Base-by-base conservation (phyloP, 2,329 filamentous ascomycete genomes). In the Dactylonectria macrodidyma region DNA sequence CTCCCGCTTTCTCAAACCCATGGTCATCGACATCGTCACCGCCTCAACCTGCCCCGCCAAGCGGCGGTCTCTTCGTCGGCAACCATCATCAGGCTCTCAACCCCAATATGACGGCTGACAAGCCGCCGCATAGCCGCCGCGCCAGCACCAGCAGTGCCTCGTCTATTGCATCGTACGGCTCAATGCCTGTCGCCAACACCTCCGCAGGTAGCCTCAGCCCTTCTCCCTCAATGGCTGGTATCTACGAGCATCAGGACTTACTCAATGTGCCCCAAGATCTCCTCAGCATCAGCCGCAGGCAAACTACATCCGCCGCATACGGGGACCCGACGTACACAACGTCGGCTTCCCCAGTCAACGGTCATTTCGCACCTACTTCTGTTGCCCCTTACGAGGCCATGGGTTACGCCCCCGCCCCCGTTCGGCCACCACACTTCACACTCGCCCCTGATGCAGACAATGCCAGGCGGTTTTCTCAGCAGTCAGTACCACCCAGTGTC, bases 1-100 rank as follows among this genome's bases (percentile, higher is more conserved):
- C 85, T 79, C 87, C 84, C 90, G 92, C 96, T 72, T 98, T 98
- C 85, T 95, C 92, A 78, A 96, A 98, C 81, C 95, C 95, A 48
- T 98, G 95, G 95, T 88, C 93, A 64, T 87, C 87, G 54, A 85
- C 90, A 36, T 81, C 86, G 12, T 80, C 85, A 24, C 76, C 83
- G 38, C 73, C 81, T 62, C 79, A 80, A 70, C 67, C 84, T 79
- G 69, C 86, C 80, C 76, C 85, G 78, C 68, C 87, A 82, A 79
- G 87, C 84, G 85, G 90, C 84, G 82, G 86, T 86, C 83, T 95
- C 87, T 88, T 91, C 86, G 78, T 86, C 79, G 86, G 80, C 84
- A 91, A 80, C 83, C n/a, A n/a, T n/a, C 91, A 81, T 47, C 91
- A 73, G 47, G 71, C 73, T 14, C 71, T 93, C 80, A 86, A 86